Conservation (phyloP, 768 basidiomycete genomes). For the Candolleomyces eurysporus region DNA sequence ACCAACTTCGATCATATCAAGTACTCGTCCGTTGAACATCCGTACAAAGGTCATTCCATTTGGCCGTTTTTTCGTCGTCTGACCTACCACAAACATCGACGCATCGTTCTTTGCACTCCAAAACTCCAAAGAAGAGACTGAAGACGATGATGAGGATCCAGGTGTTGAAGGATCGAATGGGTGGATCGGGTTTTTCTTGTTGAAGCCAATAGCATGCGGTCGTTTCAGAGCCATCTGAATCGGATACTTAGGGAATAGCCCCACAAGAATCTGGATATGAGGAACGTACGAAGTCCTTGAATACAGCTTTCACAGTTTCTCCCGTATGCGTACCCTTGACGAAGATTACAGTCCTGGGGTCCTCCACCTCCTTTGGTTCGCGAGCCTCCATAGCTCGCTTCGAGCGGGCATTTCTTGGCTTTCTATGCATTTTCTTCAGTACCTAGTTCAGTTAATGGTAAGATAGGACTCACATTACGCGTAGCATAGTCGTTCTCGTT, state of each 20-base stretch:
- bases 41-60: constrained; percentile 82
- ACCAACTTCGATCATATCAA: constrained; percentile 96
- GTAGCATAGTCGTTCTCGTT: constrained; percentile 17
- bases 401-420: constrained; percentile 94
- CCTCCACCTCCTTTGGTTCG: constrained; percentile 88
- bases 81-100: constrained; percentile 84
- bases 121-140: constrained; percentile 70
- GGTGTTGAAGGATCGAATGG: constrained; percentile 69
- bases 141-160: not conserved
- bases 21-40: constrained; percentile 79
- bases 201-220: constrained; percentile 87
- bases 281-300: constrained; percentile 82
- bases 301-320: constrained; percentile 72
- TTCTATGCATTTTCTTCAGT: constrained; percentile 33
- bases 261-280: not conserved
- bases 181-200: constrained; percentile 86
- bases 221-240: constrained; percentile 91
- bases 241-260: not conserved
- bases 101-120: constrained; percentile 96
- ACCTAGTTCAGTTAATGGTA: not conserved
- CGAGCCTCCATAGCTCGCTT: constrained; percentile 87
- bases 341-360: constrained; percentile 83
- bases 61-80: constrained; percentile 93
- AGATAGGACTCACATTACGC: constrained; percentile 19
- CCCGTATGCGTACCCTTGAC: constrained; percentile 87